phyloP scores from a whole-genome alignment of 371 early-diverging fungal species.

The Mortierella sp. region DNA sequence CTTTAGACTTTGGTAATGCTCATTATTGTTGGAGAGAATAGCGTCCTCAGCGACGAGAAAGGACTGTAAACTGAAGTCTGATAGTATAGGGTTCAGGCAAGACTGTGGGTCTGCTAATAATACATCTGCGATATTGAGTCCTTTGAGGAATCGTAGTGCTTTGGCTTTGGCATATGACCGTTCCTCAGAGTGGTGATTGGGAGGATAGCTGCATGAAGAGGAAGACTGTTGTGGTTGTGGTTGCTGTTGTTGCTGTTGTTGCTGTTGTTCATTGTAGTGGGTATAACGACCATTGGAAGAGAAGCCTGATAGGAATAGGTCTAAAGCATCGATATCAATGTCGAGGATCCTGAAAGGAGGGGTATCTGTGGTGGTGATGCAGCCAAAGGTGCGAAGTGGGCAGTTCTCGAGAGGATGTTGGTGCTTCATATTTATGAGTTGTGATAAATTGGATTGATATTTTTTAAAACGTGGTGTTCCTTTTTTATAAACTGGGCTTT shows the following conservation, averaged over 20 bases:
- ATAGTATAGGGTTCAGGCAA: conserved; percentile 1
- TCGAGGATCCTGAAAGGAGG: conserved; percentile 32
- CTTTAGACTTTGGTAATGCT: conserved; percentile 5
- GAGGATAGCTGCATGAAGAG: conserved; percentile 1
- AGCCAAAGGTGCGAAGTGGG: conserved; percentile 29
- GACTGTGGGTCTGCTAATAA: conserved; percentile 20
- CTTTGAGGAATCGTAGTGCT: conserved; percentile 25
- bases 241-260: too few species aligned
- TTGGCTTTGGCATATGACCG: conserved; percentile 6
- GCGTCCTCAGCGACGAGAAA: conserved; percentile 33
- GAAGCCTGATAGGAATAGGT: conserved; percentile 25
- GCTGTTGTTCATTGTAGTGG: too few species aligned
- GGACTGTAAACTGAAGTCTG: conserved; percentile 2
- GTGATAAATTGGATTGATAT: neutral
- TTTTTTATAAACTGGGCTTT: too few species aligned
- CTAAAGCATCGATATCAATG: conserved; percentile 27
- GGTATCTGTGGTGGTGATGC: conserved; percentile 31
- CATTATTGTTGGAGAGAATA: conserved; percentile 10
- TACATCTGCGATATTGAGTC: conserved; percentile 28
- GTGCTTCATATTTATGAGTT: conserved; percentile 1
- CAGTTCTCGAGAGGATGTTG: conserved; percentile 28
- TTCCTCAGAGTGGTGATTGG: conserved; percentile 8
- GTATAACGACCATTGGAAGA: conserved; percentile 1
- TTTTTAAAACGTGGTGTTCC: too few species aligned
- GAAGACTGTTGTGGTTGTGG: neutral